phyloP scores from a whole-genome alignment of 495 filamentous ascomycete genomes.

The Lophiostoma macrostomum region DNA sequence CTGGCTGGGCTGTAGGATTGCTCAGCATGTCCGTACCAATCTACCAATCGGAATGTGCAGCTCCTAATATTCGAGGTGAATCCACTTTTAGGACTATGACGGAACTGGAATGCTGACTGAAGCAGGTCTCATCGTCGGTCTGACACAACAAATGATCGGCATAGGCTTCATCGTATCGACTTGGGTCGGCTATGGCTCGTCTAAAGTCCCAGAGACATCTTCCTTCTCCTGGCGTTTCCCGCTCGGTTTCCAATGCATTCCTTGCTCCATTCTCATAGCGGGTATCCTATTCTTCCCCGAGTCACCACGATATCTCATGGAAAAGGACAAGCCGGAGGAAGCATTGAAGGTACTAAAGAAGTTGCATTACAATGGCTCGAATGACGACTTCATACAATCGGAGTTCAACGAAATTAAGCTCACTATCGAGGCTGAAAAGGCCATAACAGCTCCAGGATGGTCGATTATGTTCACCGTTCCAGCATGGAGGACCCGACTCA shows the following conservation, averaged over 20 bases:
- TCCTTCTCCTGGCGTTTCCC: slow-evolving; percentile 58
- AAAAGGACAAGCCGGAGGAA: slow-evolving; percentile 50
- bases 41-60: slow-evolving; percentile 46
- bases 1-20: slow-evolving; percentile 56
- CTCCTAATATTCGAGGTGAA: slow-evolving; percentile 51
- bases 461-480: slow-evolving; percentile 60
- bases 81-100: too few relatives aligned
- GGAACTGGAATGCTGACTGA: too few relatives aligned
- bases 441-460: slow-evolving; percentile 67
- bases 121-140: slow-evolving; percentile 51
- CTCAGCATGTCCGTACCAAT: slow-evolving; percentile 48
- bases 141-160: slow-evolving; percentile 60
- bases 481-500: slow-evolving; percentile 63
- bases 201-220: slow-evolving; percentile 36
- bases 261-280: slow-evolving; percentile 52
- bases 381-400: slow-evolving; percentile 58
- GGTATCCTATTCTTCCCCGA: slow-evolving; percentile 59
- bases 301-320: slow-evolving; percentile 56
- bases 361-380: slow-evolving; percentile 57
- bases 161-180: slow-evolving; percentile 48
- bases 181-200: slow-evolving; percentile 38
- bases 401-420: slow-evolving; percentile 66
- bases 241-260: slow-evolving; percentile 57
- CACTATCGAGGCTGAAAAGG: slow-evolving; percentile 51
- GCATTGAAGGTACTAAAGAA: slow-evolving; percentile 55